These are phyloP conservation scores for Verticillium longisporum DNA, from an alignment of 2,329 filamentous ascomycete genomes.

Conservation along the genomic window DNA sequence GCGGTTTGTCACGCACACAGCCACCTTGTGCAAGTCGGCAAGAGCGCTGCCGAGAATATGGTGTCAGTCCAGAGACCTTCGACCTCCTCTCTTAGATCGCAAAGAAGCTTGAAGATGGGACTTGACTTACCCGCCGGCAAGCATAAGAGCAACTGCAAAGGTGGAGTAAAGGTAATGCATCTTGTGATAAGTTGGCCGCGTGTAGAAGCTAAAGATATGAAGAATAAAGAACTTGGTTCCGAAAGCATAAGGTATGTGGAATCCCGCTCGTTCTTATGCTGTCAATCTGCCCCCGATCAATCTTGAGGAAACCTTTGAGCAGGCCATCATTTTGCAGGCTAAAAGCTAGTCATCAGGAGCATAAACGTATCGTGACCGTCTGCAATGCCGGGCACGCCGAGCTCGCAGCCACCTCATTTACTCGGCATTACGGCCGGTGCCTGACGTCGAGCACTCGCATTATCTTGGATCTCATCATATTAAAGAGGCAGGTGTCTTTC, in stretches of 20 bases:
- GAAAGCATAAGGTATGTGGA: no score
- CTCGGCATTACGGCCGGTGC: no score
- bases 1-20: neutral
- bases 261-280: no score
- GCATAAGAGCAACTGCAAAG: neutral
- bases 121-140: neutral
- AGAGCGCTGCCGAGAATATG: neutral
- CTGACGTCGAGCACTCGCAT: no score
- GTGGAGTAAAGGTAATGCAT: conserved; percentile 1
- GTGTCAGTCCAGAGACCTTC: neutral
- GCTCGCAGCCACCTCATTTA: no score
- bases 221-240: neutral
- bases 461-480: neutral
- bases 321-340: no score
- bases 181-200: neutral
- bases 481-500: neutral
- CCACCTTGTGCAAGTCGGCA: conserved; percentile 1
- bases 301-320: no score
- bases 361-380: no score
- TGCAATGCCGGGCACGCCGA: no score
- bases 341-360: no score
- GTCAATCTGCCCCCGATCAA: no score
- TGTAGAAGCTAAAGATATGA: neutral
- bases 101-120: neutral
- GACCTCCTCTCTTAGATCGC: neutral